A percentile compares a stretch with the other conserved stretches of the same genome.
These are phyloP conservation scores for Ambrosiella cleistominuta DNA, from an alignment of 2,329 filamentous ascomycete species.

Conservation along the genomic window DNA sequence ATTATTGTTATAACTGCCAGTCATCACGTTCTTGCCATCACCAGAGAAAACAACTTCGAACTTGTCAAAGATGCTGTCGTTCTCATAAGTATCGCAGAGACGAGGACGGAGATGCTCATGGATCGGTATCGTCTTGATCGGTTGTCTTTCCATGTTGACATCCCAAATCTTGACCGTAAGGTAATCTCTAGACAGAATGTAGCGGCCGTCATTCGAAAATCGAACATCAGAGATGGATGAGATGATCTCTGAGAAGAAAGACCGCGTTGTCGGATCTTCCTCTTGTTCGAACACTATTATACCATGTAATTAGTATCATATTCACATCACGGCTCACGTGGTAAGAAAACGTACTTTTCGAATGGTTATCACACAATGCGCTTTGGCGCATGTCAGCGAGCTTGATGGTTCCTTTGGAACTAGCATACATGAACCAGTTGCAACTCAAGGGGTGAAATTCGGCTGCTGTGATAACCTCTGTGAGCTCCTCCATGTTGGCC, in stretches of 20 bases:
- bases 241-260: constrained; percentile 99
- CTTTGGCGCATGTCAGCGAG: constrained; percentile 96
- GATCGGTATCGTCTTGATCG: constrained; percentile 95
- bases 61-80: constrained; percentile 99
- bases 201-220: constrained; percentile 89
- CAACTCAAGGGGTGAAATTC: constrained; percentile 95
- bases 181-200: constrained; percentile 95
- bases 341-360: constrained; percentile 49
- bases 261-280: constrained; percentile 88
- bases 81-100: constrained; percentile 96
- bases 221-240: constrained; percentile 97
- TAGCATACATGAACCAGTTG: constrained; percentile 99
- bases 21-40: constrained; percentile 98
- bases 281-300: constrained; percentile 87
- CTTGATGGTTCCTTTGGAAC: constrained; percentile 97
- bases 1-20: constrained; percentile 99
- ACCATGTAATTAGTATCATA: too few species aligned
- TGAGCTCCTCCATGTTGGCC: constrained; percentile 98
- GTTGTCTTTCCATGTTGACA: constrained; percentile 95
- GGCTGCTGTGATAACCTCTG: constrained; percentile 93
- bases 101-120: constrained; percentile 90
- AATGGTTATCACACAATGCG: constrained; percentile 85
- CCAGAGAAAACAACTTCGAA: constrained; percentile 98
- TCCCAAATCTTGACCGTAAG: constrained; percentile 99
- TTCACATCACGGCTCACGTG: too few species aligned